These are phyloP conservation scores for Saturnispora dispora DNA, from an alignment of 805 yeast species.

Conservation along the genomic window DNA sequence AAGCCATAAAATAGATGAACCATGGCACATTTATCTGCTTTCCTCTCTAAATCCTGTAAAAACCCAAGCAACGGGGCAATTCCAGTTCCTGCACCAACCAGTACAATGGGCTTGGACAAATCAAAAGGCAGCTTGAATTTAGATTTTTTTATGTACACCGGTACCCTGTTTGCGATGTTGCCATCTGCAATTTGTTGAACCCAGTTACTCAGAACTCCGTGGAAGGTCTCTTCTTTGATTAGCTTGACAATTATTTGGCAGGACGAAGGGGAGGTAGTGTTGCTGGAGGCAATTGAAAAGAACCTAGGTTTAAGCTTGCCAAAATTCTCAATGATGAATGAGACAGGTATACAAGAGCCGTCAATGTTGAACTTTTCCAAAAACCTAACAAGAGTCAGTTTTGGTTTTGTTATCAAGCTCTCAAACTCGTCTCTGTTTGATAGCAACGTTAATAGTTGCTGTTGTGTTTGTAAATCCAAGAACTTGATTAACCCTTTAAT, in stretches of 20 bases:
- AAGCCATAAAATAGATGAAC: conserved; percentile 69
- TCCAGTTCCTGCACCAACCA: conserved; percentile 96
- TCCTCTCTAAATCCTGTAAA: conserved; percentile 50
- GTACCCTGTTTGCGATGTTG: conserved; percentile 46
- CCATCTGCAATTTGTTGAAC: conserved; percentile 53
- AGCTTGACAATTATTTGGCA: conserved; percentile 79
- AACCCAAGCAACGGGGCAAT: conserved; percentile 95
- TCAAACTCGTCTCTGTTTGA: conserved; percentile 56
- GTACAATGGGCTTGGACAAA: conserved; percentile 67
- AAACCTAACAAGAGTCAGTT: conserved; percentile 62
- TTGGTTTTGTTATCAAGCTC: conserved; percentile 43
- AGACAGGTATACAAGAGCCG: conserved; percentile 54
- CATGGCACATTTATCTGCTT: conserved; percentile 43
- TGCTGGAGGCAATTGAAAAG: conserved; percentile 85
- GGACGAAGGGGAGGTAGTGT: conserved; percentile 47
- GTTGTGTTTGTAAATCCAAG: conserved; percentile 25
- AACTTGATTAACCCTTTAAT: conserved; percentile 24
- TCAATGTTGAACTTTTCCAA: conserved; percentile 50
- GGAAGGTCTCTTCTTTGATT: conserved; percentile 43
- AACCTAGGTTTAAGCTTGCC: conserved; percentile 80
- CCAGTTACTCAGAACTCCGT: conserved; percentile 83
- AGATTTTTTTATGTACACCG: conserved; percentile 82
- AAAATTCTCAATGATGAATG: conserved; percentile 68
- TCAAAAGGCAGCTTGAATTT: conserved; percentile 84
- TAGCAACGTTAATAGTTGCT: conserved; percentile 34